These are phyloP conservation scores for Penicillium sp. DNA, from an alignment of 2,329 filamentous ascomycete species.

Conservation along the genomic window DNA sequence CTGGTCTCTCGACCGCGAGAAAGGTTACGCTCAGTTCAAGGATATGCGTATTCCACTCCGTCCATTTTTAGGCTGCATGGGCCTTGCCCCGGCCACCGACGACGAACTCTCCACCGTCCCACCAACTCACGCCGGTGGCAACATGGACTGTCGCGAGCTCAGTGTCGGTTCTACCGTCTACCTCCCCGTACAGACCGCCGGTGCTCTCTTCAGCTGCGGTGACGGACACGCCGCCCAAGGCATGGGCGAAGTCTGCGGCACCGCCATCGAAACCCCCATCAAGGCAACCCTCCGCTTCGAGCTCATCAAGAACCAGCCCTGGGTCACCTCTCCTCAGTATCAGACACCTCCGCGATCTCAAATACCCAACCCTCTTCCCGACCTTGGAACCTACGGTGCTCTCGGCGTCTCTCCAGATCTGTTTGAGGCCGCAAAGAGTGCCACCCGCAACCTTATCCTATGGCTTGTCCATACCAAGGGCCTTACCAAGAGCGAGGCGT, in stretches of 20 bases:
- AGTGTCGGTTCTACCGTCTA: slow-evolving; percentile 56
- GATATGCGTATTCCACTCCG: slow-evolving; percentile 57
- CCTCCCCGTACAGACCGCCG: slow-evolving; percentile 57
- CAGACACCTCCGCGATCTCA: slow-evolving; percentile 43
- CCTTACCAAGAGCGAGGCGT: slow-evolving; percentile 55
- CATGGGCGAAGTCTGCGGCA: slow-evolving; percentile 62
- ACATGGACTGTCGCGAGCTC: slow-evolving; percentile 61
- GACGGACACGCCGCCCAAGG: slow-evolving; percentile 63
- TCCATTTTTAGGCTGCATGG: slow-evolving; percentile 61
- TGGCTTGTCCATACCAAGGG: slow-evolving; percentile 58
- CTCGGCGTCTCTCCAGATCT: slow-evolving; percentile 57
- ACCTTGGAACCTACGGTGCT: slow-evolving; percentile 54
- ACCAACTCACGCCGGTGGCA: slow-evolving; percentile 60
- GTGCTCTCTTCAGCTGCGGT: slow-evolving; percentile 61
- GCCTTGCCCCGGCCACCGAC: slow-evolving; percentile 54
- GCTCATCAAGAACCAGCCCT: slow-evolving; percentile 54
- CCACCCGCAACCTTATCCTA: slow-evolving; percentile 55
- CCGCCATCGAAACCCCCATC: slow-evolving; percentile 63
- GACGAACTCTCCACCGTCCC: slow-evolving; percentile 59
- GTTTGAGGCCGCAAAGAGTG: slow-evolving; percentile 57
- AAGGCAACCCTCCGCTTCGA: slow-evolving; percentile 57
- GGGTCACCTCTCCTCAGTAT: slow-evolving; percentile 58
- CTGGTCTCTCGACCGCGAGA: slow-evolving; percentile 53
- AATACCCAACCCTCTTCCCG: slow-evolving; percentile 34
- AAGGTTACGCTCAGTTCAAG: slow-evolving; percentile 54